These are phyloP conservation scores for Astrephomene gubernaculifera DNA, from an alignment of 139 green algal species.

Conservation along the genomic window DNA sequence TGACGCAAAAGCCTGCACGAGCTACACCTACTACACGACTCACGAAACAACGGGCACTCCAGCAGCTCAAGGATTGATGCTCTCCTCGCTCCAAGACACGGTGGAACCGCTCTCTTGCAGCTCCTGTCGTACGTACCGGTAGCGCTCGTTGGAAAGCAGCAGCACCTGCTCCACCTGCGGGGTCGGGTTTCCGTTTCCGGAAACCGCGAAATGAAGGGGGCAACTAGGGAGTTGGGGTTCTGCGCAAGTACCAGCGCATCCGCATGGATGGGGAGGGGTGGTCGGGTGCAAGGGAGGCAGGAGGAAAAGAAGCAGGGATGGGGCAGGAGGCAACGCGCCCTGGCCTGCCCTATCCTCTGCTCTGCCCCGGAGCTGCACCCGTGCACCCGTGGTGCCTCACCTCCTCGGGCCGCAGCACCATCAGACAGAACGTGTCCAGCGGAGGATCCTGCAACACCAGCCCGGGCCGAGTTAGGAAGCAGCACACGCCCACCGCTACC, in stretches of 20 bases:
- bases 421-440: conserved; percentile 52
- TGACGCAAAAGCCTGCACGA: too few relatives aligned
- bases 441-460: conserved; percentile 22
- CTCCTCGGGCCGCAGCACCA: conserved; percentile 49
- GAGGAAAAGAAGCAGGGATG: neutral
- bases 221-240: neutral
- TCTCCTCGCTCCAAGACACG: conserved; percentile 23
- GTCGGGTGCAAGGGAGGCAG: neutral
- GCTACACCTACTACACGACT: too few relatives aligned
- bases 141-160: conserved; percentile 43
- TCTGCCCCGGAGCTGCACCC: neutral
- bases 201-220: neutral
- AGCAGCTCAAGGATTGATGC: conserved; percentile 19
- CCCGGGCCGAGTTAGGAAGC: too few relatives aligned
- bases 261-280: neutral
- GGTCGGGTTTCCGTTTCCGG: neutral
- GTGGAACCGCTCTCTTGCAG: neutral
- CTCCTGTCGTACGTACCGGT: neutral
- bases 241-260: neutral
- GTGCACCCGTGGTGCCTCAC: conserved; percentile 16
- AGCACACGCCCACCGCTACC: too few relatives aligned
- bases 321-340: too few relatives aligned
- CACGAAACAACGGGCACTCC: too few relatives aligned
- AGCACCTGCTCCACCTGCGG: conserved; percentile 51
- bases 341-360: neutral